Conservation (phyloP, 129 eudicot genomes). For the Silybum marianum region DNA sequence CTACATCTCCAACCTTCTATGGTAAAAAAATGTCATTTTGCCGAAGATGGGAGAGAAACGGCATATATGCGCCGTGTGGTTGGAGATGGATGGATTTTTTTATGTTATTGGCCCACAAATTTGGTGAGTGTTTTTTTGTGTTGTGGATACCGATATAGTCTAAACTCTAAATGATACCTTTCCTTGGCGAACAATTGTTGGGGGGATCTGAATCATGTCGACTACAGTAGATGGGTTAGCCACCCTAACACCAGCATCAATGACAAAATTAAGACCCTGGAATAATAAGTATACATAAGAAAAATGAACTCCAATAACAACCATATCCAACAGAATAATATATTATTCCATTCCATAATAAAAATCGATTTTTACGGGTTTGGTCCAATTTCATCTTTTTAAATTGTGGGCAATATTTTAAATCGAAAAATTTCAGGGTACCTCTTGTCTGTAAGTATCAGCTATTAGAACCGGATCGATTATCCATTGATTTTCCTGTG, state of each 20-base stretch:
- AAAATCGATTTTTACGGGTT: neutral
- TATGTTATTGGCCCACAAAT: neutral
- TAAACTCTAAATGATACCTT: constrained; percentile 52
- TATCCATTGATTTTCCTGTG: constrained; percentile 77
- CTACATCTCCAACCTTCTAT: too few species aligned
- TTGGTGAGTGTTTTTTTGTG: neutral
- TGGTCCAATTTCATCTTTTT: neutral
- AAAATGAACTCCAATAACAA: neutral
- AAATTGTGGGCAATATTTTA: neutral
- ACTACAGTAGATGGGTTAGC: constrained; percentile 97
- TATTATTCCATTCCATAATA: neutral
- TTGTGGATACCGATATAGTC: neutral
- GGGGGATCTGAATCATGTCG: constrained; percentile 70
- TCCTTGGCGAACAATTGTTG: constrained; percentile 69
- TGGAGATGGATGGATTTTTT: neutral
- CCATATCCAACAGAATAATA: neutral
- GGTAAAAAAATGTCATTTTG: neutral
- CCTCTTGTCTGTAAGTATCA: constrained; percentile 82
- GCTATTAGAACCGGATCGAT: constrained; percentile 86
- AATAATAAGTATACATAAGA: constrained; percentile 12
- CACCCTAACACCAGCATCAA: constrained; percentile 85
- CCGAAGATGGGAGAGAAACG: neutral
- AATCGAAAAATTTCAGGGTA: constrained; percentile 18
- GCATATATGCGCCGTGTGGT: neutral
- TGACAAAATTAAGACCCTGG: constrained; percentile 91